Percentiles rank a stretch among this genome's conserved stretches.
phyloP scores from a whole-genome alignment of 176 grass and related monocot genomes.

The Triticum aestivum region DNA sequence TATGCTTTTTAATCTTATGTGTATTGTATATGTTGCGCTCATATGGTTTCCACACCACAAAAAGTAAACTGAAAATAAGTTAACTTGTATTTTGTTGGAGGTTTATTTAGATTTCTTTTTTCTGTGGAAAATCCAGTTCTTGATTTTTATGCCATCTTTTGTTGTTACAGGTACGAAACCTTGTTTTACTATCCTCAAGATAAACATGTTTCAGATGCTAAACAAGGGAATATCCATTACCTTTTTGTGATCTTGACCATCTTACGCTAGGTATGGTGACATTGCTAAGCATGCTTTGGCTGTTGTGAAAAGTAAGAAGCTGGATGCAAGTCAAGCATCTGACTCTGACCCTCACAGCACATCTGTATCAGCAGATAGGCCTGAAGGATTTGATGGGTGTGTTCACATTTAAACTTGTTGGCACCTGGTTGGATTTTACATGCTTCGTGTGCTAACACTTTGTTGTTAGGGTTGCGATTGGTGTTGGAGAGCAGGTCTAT shows the following conservation, averaged over 20 bases:
- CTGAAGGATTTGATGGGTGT: slow-evolving; percentile 79
- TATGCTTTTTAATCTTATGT: background rate
- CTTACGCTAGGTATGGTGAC: slow-evolving; percentile 82
- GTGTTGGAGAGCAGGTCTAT: slow-evolving; percentile 91
- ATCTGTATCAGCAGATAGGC: slow-evolving; percentile 34
- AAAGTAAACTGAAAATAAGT: slow-evolving; percentile 8
- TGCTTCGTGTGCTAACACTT: slow-evolving; percentile 29
- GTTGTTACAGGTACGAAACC: slow-evolving; percentile 39
- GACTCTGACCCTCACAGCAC: slow-evolving; percentile 39
- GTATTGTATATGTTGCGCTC: background rate
- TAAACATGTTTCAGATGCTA: slow-evolving; percentile 20
- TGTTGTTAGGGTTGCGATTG: slow-evolving; percentile 66
- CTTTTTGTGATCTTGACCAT: slow-evolving; percentile 35
- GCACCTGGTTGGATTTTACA: slow-evolving; percentile 12
- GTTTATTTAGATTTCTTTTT: background rate
- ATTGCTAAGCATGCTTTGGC: slow-evolving; percentile 95
- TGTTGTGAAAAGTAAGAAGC: slow-evolving; percentile 62
- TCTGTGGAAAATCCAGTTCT: background rate
- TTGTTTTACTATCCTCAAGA: slow-evolving; percentile 27
- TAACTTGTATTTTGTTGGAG: background rate
- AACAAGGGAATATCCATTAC: slow-evolving; percentile 23
- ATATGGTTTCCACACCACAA: background rate
- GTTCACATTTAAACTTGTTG: slow-evolving; percentile 18
- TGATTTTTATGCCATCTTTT: slow-evolving; percentile 9
- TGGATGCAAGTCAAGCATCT: slow-evolving; percentile 29